Base-by-base conservation (phyloP, 1,139 yeast species). In the Yamadazyma diddensiae region DNA sequence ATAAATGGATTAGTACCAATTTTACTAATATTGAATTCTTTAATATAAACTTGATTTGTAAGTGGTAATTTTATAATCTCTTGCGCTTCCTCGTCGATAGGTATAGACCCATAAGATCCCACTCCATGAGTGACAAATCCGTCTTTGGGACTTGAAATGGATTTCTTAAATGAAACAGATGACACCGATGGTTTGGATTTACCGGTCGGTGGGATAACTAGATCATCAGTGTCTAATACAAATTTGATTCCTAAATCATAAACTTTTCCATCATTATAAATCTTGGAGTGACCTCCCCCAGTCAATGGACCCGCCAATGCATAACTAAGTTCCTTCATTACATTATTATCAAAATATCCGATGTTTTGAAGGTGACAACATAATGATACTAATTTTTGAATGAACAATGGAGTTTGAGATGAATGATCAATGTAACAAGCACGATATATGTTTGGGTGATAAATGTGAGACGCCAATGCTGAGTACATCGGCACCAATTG, bases 251-350 rank as follows among this genome's bases (percentile, higher is more conserved):
- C 95, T 42, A 86, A 55, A 44, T 82, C 88, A 52, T 92, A 92
- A 0, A 92, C 97, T 37, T 79, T 75, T 4, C 82, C 79, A 46
- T 86, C 95, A 49, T 84, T 84, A 56, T 92, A 92, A 28, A 92
- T 79, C 43, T 77, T 82, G 1, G 97, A 88, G 55, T 92, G 97
- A 0, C 97, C 97, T 11, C 94, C 92, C 3, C 97, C 95, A 0
- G 96, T 90, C 35, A 92, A 63, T 3, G 95, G 83, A 0, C 97
- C 97, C 0, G 95, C 92, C 42, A 92, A 65, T 0, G 90, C 77
- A 12, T 78, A 73, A 37, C 95, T 84, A 24, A 92, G 71, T 51
- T 92, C 97, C 45, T 82, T 82, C 16, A 90, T 67, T 4, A 84
- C 82, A 25, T 82, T 84, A 47, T 82, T 86, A 49, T 84, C 94